These are phyloP conservation scores for Arabis alpina DNA, from an alignment of 345 rosid genomes.

Conservation along the genomic window DNA sequence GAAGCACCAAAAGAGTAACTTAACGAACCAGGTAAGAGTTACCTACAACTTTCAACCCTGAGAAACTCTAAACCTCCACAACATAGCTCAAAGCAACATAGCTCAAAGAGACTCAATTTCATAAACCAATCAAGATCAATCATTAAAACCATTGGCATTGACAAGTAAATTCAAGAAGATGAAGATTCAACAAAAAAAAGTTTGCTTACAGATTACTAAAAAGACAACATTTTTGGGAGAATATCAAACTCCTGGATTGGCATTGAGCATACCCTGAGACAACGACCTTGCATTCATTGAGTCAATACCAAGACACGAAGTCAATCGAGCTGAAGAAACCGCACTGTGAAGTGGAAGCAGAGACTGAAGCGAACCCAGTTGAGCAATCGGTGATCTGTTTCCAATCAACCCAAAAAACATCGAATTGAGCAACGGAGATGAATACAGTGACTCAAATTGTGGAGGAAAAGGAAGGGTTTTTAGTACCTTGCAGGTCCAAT, in stretches of 20 bases:
- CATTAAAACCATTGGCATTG: background rate
- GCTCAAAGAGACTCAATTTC: background rate
- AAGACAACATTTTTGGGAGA: slow-evolving; percentile 47
- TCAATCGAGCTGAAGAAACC: slow-evolving; percentile 76
- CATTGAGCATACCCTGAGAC: slow-evolving; percentile 92
- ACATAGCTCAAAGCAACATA: background rate
- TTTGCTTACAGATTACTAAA: slow-evolving; percentile 55
- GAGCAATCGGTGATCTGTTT: slow-evolving; percentile 60
- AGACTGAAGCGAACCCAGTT: slow-evolving; percentile 67
- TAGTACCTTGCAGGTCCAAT: slow-evolving; percentile 51
- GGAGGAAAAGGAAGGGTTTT: background rate
- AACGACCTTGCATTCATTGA: slow-evolving; percentile 71
- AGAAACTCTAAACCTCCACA: background rate
- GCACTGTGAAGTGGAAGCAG: slow-evolving; percentile 75
- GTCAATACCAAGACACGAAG: slow-evolving; percentile 78
- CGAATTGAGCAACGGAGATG: background rate
- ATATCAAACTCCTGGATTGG: slow-evolving; percentile 81
- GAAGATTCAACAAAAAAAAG: background rate
- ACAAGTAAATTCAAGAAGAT: background rate
- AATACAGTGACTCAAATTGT: background rate
- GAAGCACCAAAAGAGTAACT: background rate
- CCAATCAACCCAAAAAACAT: background rate
- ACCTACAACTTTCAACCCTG: background rate
- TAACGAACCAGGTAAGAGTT: too few relatives aligned
- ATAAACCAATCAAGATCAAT: slow-evolving; percentile 15